These are phyloP conservation scores for Omphalotus guepiniiformis DNA, from an alignment of 768 basidiomycete species.

Conservation along the genomic window DNA sequence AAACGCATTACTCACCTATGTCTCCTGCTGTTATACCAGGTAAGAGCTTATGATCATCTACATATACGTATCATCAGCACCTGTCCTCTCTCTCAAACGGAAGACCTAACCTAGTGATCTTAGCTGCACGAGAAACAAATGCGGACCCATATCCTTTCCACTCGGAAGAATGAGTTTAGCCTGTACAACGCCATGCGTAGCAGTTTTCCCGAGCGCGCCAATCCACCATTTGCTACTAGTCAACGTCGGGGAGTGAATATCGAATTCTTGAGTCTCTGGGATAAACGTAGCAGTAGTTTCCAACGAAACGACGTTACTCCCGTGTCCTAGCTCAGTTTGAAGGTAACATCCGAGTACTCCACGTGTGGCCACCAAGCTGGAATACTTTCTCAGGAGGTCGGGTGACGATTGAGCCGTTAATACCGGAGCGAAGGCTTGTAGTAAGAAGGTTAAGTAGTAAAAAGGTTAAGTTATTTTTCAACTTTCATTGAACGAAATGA, in stretches of 20 bases:
- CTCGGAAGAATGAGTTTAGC: conserved; percentile 66
- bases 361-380: conserved; percentile 41
- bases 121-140: conserved; percentile 71
- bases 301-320: conserved; percentile 61
- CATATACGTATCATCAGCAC: conserved; percentile 1
- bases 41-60: conserved; percentile 56
- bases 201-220: conserved; percentile 64
- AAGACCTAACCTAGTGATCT: conserved; percentile 51
- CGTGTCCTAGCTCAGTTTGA: conserved; percentile 79
- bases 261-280: conserved; percentile 63
- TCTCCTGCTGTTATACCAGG: conserved; percentile 67
- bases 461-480: too few species aligned
- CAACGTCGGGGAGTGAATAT: conserved; percentile 70
- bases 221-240: conserved; percentile 85
- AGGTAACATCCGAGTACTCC: conserved; percentile 71
- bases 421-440: conserved; percentile 62
- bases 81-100: background rate
- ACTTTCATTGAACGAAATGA: background rate
- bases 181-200: conserved; percentile 74
- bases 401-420: conserved; percentile 58
- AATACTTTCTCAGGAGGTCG: conserved; percentile 49
- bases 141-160: conserved; percentile 61
- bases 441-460: too few species aligned
- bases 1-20: conserved; percentile 40
- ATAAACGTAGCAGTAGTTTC: conserved; percentile 78